These are phyloP conservation scores for Pholiota microspora DNA, from an alignment of 768 basidiomycete species.

Conservation along the genomic window DNA sequence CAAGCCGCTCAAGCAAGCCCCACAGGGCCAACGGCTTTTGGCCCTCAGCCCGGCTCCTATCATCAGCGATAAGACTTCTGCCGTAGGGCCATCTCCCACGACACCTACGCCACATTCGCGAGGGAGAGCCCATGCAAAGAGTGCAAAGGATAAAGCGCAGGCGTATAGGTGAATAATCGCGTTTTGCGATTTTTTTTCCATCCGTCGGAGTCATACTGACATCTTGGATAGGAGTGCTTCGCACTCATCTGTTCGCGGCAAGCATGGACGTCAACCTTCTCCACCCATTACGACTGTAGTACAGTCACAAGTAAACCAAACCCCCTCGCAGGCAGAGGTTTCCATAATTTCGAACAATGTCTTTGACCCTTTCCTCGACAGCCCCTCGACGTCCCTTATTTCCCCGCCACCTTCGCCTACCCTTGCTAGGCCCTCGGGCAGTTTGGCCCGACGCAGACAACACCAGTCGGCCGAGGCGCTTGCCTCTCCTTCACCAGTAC, in stretches of 20 bases:
- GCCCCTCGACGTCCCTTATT: conserved; percentile 20
- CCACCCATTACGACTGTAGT: conserved; percentile 41
- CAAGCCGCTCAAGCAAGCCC: conserved; percentile 26
- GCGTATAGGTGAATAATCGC: conserved; percentile 19
- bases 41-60: conserved; percentile 22
- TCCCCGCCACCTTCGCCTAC: conserved; percentile 32
- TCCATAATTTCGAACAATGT: conserved; percentile 42
- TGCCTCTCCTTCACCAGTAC: conserved; percentile 36
- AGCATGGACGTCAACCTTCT: conserved; percentile 60
- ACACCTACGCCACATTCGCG: conserved; percentile 30
- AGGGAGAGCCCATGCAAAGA: conserved; percentile 27
- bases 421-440: conserved; percentile 49
- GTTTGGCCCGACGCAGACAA: conserved; percentile 59
- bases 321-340: conserved; percentile 70
- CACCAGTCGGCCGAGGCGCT: conserved; percentile 19
- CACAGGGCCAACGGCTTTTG: conserved; percentile 28
- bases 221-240: conserved; percentile 42
- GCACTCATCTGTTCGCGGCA: conserved; percentile 38
- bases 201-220: background rate
- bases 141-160: conserved; percentile 26
- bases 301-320: conserved; percentile 14
- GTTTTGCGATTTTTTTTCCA: background rate
- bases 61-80: conserved; percentile 1
- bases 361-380: conserved; percentile 42
- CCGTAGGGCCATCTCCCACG: conserved; percentile 24